Conservation (phyloP, 1,284 basidiomycete species). For the Fistulina hepatica region DNA sequence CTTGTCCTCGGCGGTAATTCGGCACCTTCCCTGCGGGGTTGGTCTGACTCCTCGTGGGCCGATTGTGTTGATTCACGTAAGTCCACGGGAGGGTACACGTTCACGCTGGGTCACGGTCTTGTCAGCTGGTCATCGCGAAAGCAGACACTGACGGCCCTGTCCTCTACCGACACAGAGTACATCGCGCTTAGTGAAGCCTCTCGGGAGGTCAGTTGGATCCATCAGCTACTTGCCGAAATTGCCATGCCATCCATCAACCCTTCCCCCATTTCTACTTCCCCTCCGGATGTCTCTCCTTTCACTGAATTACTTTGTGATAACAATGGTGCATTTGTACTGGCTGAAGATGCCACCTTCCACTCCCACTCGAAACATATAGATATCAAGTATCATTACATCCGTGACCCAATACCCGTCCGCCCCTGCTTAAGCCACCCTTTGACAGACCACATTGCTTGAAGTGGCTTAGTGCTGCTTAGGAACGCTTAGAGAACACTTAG, state of each 20-base stretch:
- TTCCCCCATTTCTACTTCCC: no score
- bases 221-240: conserved; percentile 23
- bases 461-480: no score
- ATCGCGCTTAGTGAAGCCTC: conserved; percentile 22
- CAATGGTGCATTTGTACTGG: no score
- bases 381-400: no score
- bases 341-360: no score
- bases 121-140: conserved; percentile 10
- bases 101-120: conserved; percentile 12
- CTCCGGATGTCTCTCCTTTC: no score
- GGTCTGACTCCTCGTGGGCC: conserved; percentile 11
- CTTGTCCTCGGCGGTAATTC: conserved; percentile 5
- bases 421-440: no score
- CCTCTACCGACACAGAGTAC: conserved; percentile 30
- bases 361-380: no score
- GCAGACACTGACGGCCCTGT: conserved; percentile 18
- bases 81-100: conserved; percentile 14
- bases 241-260: conserved; percentile 11
- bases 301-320: no score
- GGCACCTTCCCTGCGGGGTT: conserved; percentile 1
- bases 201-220: conserved; percentile 25
- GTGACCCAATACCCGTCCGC: no score
- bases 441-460: no score
- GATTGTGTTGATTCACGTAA: conserved; percentile 11
- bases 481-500: no score